phyloP scores from a whole-genome alignment of 1,139 yeast genomes.

The Kluyveromyces marxianus region DNA sequence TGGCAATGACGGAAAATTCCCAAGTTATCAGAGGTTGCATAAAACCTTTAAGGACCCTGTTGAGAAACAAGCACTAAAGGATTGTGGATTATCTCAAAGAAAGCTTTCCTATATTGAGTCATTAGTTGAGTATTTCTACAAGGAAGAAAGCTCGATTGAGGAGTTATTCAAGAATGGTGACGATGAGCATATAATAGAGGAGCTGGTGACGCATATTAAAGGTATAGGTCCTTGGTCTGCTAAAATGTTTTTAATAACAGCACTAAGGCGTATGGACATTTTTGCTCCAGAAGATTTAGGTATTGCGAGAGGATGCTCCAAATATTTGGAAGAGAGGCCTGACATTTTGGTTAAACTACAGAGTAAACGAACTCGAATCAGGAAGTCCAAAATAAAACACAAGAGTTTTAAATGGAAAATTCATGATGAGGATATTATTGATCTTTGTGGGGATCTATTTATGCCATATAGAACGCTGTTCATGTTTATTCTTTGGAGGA shows the following conservation, averaged over 20 bases:
- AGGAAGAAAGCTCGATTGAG: constrained; percentile 36
- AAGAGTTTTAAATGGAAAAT: constrained; percentile 50
- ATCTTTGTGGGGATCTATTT: constrained; percentile 49
- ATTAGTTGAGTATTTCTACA: constrained; percentile 50
- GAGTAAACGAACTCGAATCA: constrained; percentile 25
- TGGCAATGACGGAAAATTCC: constrained; percentile 32
- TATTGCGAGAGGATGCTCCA: constrained; percentile 69
- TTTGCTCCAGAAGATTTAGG: constrained; percentile 81
- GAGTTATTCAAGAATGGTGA: constrained; percentile 34
- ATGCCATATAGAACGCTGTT: constrained; percentile 62
- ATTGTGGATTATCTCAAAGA: constrained; percentile 62
- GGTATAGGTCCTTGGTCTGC: constrained; percentile 93
- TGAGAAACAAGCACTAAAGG: constrained; percentile 19
- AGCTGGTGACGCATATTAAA: constrained; percentile 49
- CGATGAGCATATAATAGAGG: constrained; percentile 45
- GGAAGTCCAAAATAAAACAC: constrained; percentile 32
- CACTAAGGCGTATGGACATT: constrained; percentile 56
- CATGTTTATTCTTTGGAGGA: constrained; percentile 70
- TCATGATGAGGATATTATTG: constrained; percentile 50
- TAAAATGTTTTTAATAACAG: constrained; percentile 75
- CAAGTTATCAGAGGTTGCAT: constrained; percentile 44
- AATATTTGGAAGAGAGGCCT: constrained; percentile 53
- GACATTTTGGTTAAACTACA: constrained; percentile 40
- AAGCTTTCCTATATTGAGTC: constrained; percentile 61
- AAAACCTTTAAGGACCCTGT: constrained; percentile 20